Conservation (phyloP, 2,329 filamentous ascomycete genomes). For the Fusarium pseudoanthophilum region DNA sequence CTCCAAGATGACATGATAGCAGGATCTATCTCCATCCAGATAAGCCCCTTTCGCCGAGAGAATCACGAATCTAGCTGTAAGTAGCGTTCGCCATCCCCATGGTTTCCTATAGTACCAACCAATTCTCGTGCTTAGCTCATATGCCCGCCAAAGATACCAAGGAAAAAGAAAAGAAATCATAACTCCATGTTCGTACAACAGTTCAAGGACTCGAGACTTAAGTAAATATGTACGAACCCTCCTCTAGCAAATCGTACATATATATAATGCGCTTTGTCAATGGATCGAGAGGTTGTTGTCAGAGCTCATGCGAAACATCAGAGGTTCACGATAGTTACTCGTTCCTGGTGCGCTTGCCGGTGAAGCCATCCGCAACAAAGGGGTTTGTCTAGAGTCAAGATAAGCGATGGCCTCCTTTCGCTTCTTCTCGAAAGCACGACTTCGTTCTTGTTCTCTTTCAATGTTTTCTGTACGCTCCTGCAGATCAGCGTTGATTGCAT, state of each 20-base stretch:
- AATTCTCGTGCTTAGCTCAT: neutral
- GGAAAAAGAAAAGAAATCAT: slow-evolving; percentile 9
- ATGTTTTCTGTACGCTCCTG: slow-evolving; percentile 55
- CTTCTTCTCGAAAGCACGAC: slow-evolving; percentile 60
- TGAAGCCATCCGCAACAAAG: slow-evolving; percentile 45
- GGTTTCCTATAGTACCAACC: neutral
- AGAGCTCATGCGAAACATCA: slow-evolving; percentile 37
- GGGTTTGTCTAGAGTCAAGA: slow-evolving; percentile 47
- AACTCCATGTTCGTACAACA: slow-evolving; percentile 10
- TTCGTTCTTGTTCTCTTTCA: slow-evolving; percentile 60
- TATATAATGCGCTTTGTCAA: slow-evolving; percentile 3
- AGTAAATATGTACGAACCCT: neutral
- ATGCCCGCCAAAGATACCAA: slow-evolving; percentile 17
- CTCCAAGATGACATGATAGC: slow-evolving; percentile 9
- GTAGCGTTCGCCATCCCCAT: neutral
- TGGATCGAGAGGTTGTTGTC: slow-evolving; percentile 26
- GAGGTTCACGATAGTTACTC: slow-evolving; percentile 31
- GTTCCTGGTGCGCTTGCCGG: slow-evolving; percentile 44
- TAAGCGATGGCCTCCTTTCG: slow-evolving; percentile 59
- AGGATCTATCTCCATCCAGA: slow-evolving; percentile 1
- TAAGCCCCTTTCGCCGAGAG: slow-evolving; percentile 2
- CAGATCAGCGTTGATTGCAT: slow-evolving; percentile 58
- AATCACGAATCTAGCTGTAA: neutral
- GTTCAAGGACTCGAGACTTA: neutral
- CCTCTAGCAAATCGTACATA: neutral